Evolutionary conservation across 2,329 filamentous ascomycete genomes (phyloP).

Genomic region (Colletotrichum orchidophilum): DNA sequence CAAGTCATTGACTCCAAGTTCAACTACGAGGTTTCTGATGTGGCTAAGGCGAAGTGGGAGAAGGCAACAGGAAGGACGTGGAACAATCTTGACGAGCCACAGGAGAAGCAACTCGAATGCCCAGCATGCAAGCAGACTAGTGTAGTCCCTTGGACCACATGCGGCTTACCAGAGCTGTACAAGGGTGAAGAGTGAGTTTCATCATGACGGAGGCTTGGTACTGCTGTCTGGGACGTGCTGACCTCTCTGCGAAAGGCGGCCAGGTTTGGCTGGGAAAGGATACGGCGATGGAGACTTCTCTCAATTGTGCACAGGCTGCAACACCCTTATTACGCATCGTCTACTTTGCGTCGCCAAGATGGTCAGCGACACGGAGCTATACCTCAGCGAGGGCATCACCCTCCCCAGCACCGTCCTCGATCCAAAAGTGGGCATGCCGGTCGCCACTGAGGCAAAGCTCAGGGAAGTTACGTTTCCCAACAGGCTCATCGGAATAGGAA

Average conservation of each 20-base stretch:
- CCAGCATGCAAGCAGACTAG: constrained; percentile 58
- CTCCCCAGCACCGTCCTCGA: constrained; percentile 76
- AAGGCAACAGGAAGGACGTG: constrained; percentile 60
- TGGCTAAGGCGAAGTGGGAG: constrained; percentile 58
- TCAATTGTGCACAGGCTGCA: constrained; percentile 61
- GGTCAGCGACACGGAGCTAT: constrained; percentile 58
- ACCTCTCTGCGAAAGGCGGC: background rate
- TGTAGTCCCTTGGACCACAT: constrained; percentile 69
- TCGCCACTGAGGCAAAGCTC: constrained; percentile 37
- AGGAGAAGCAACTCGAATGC: constrained; percentile 61
- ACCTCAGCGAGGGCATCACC: constrained; percentile 58
- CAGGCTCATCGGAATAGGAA: constrained; percentile 58
- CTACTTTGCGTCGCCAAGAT: constrained; percentile 71
- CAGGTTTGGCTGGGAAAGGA: constrained; percentile 59
- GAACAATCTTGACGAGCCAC: constrained; percentile 65
- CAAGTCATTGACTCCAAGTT: constrained; percentile 67
- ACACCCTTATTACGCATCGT: constrained; percentile 61
- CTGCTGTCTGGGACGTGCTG: accelerated
- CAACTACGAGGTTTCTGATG: constrained; percentile 59
- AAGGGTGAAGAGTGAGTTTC: constrained; percentile 42
- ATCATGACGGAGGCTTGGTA: no score
- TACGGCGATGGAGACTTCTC: constrained; percentile 69
- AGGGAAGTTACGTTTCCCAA: constrained; percentile 63
- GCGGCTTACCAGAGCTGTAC: constrained; percentile 42
- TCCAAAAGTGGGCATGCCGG: constrained; percentile 59